Evolutionary conservation across 805 yeast genomes (phyloP).

Genomic region (Osmozyma mogii): DNA sequence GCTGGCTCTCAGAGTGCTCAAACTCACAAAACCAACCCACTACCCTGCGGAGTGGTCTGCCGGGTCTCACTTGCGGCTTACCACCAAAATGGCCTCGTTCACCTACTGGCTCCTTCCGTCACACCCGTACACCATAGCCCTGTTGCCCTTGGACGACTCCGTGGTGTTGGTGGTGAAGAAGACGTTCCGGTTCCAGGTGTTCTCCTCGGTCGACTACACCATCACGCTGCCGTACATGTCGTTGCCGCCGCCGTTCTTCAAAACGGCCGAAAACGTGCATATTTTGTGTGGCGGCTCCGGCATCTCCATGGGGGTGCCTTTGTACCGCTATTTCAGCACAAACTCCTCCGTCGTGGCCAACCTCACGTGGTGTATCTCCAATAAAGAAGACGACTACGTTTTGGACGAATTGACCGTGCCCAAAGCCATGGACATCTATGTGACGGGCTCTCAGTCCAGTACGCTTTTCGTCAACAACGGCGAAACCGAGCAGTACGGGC

Average conservation of each 20-base stretch:
- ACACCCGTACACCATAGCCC: constrained; percentile 62
- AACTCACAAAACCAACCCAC: constrained; percentile 12
- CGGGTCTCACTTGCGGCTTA: constrained; percentile 53
- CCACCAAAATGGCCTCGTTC: constrained; percentile 12
- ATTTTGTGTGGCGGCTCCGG: constrained; percentile 73
- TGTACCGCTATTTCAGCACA: constrained; percentile 34
- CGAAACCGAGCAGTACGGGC: constrained; percentile 14
- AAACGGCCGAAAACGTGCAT: constrained; percentile 41
- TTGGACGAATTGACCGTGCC: constrained; percentile 26
- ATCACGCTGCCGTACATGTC: constrained; percentile 34
- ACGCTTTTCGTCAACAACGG: constrained; percentile 1
- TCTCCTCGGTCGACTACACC: constrained; percentile 6
- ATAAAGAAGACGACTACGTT: constrained; percentile 39
- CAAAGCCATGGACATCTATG: constrained; percentile 6
- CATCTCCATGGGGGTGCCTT: constrained; percentile 52
- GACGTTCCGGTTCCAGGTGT: constrained; percentile 18
- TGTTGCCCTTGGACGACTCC: constrained; percentile 29
- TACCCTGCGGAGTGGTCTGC: constrained; percentile 29
- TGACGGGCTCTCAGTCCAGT: constrained; percentile 3
- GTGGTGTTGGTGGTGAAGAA: constrained; percentile 35
- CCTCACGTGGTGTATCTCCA: constrained; percentile 49
- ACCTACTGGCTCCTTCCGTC: constrained; percentile 41
- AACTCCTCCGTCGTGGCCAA: constrained; percentile 17
- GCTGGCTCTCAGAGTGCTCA: constrained; percentile 16
- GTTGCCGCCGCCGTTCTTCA: constrained; percentile 35